phyloP scores from a whole-genome alignment of 129 eudicot genomes.

The Ambrosia trifida region DNA sequence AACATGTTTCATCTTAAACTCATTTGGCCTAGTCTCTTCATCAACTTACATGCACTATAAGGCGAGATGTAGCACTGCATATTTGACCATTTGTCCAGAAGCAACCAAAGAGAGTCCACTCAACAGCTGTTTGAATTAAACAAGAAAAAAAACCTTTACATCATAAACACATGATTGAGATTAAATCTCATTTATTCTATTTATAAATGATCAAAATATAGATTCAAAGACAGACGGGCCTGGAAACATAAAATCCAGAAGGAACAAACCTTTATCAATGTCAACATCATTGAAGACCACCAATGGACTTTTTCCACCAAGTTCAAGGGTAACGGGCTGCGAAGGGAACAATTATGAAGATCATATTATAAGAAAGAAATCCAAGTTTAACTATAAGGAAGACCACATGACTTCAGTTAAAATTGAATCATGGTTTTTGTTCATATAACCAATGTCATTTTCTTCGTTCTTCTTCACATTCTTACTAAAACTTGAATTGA shows the following conservation, averaged over 20 bases:
- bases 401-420: background rate
- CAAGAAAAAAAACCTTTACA: background rate
- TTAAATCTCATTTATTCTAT: background rate
- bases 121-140: constrained; percentile 58
- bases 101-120: constrained; percentile 93
- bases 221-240: background rate
- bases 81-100: constrained; percentile 98
- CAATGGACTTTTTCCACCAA: constrained; percentile 97
- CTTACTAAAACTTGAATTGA: background rate
- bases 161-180: constrained; percentile 6
- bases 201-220: background rate
- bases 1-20: background rate
- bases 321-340: constrained; percentile 91
- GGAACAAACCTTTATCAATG: constrained; percentile 67
- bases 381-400: background rate
- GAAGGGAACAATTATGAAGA: background rate
- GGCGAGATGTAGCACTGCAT: constrained; percentile 94
- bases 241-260: background rate
- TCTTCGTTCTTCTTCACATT: background rate
- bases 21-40: background rate
- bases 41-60: constrained; percentile 73
- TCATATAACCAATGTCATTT: background rate
- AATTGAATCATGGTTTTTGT: constrained; percentile 2
- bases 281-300: constrained; percentile 86
- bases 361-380: constrained; percentile 15